Conservation (phyloP, 495 filamentous ascomycete genomes). For the Tuber magnatum region DNA sequence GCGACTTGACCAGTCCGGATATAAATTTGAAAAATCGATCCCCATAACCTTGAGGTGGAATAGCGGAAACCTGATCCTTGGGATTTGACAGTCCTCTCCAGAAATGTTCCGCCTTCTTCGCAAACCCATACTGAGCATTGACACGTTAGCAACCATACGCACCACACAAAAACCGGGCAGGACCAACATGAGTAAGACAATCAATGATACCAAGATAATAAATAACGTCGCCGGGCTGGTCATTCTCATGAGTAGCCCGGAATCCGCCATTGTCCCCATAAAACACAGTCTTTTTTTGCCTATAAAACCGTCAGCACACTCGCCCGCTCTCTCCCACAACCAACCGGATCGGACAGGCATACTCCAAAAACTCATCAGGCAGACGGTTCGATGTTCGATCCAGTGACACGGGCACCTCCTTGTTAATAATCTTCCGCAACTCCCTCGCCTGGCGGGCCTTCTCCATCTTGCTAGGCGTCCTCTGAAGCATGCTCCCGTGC, state of each 20-base stretch:
- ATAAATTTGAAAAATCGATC: conserved; percentile 94
- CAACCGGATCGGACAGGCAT: conserved; percentile 13
- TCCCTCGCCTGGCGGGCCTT: conserved; percentile 87
- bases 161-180: not conserved
- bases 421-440: conserved; percentile 81
- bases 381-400: conserved; percentile 70
- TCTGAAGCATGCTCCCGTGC: conserved; percentile 57
- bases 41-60: conserved; percentile 86
- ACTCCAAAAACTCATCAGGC: conserved; percentile 60
- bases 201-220: conserved; percentile 98
- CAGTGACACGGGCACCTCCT: conserved; percentile 84
- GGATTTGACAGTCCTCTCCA: conserved; percentile 82
- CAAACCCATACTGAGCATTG: conserved; percentile 61
- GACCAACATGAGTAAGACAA: conserved; percentile 84
- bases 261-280: conserved; percentile 93
- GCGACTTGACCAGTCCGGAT: conserved; percentile 76
- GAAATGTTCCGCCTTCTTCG: conserved; percentile 86
- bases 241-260: conserved; percentile 84
- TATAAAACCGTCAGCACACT: conserved; percentile 18
- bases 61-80: conserved; percentile 79
- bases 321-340: not conserved
- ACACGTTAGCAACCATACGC: conserved; percentile 39
- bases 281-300: conserved; percentile 62
- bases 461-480: conserved; percentile 92
- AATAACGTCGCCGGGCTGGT: conserved; percentile 76